Conservation (phyloP, 257 asterid species). For the Lantana camara region DNA sequence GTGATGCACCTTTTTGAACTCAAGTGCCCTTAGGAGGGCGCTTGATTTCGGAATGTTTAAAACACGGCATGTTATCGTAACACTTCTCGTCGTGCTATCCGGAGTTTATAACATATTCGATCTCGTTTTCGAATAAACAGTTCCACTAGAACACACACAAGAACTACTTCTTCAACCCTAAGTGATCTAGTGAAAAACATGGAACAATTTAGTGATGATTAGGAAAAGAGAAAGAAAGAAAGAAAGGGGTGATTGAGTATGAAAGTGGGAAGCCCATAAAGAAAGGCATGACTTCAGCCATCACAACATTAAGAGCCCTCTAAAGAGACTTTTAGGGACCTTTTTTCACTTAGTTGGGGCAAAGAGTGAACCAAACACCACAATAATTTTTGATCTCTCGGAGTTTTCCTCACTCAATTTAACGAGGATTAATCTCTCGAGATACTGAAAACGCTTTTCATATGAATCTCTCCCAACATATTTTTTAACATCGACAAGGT, state of each 20-base stretch:
- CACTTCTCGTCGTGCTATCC: too few relatives aligned
- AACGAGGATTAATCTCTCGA: too few relatives aligned
- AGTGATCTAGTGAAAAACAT: slow-evolving; percentile 20
- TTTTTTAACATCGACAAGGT: too few relatives aligned
- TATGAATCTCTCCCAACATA: too few relatives aligned
- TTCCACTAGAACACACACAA: too few relatives aligned
- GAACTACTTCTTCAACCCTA: too few relatives aligned
- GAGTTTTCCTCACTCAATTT: too few relatives aligned
- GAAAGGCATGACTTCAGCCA: slow-evolving; percentile 45
- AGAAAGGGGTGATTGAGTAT: slow-evolving; percentile 10
- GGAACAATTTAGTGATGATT: slow-evolving; percentile 29
- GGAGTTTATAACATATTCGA: too few relatives aligned
- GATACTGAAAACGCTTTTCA: too few relatives aligned
- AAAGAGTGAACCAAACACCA: slow-evolving; percentile 37
- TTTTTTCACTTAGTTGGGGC: slow-evolving; percentile 38
- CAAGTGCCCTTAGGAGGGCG: too few relatives aligned
- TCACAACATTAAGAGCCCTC: slow-evolving; percentile 24
- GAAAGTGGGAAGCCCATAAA: slow-evolving; percentile 32
- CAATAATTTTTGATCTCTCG: slow-evolving; percentile 14
- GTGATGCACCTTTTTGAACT: slow-evolving; percentile 7
- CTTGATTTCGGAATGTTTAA: too few relatives aligned
- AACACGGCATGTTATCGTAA: too few relatives aligned
- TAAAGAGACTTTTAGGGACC: slow-evolving; percentile 47
- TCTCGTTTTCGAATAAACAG: slow-evolving; percentile 2
- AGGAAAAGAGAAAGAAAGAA: slow-evolving; percentile 9